phyloP scores from a whole-genome alignment of 345 rosid species.

The Nasturtium officinale region DNA sequence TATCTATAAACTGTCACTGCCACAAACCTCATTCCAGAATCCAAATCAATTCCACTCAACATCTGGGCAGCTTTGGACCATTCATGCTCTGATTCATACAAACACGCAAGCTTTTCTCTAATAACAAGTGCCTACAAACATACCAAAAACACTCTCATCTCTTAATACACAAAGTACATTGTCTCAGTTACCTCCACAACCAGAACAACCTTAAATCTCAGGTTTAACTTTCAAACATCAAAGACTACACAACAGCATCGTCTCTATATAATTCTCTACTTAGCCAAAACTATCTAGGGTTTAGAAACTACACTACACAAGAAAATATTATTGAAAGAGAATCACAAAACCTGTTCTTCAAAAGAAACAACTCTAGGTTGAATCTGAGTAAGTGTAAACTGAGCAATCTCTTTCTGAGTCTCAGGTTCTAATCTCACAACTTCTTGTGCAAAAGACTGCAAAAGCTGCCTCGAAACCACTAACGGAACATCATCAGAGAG shows the following conservation, averaged over 20 bases:
- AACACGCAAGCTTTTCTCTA: constrained; percentile 93
- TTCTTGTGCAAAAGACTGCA: constrained; percentile 88
- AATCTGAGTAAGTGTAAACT: constrained; percentile 87
- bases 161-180: constrained; percentile 32
- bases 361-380: constrained; percentile 98
- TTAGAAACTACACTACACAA: not conserved
- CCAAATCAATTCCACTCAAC: constrained; percentile 97
- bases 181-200: constrained; percentile 1
- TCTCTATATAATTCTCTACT: constrained; percentile 5
- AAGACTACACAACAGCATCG: not conserved
- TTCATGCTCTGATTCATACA: constrained; percentile 86
- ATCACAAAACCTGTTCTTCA: constrained; percentile 82
- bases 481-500: constrained; percentile 88
- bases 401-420: constrained; percentile 86
- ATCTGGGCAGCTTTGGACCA: constrained; percentile 99
- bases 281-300: not conserved
- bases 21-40: constrained; percentile 90
- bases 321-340: not conserved
- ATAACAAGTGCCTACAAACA: constrained; percentile 68
- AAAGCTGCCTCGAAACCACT: constrained; percentile 93
- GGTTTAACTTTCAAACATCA: not conserved
- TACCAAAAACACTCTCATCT: constrained; percentile 1
- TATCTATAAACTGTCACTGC: not conserved
- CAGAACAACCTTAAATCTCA: not conserved
- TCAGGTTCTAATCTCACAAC: constrained; percentile 77